Percentiles rank a stretch among this genome's conserved stretches.
These are phyloP conservation scores for Lithocarpus polystachyus DNA, from an alignment of 306 rosid genomes.

Conservation along the genomic window DNA sequence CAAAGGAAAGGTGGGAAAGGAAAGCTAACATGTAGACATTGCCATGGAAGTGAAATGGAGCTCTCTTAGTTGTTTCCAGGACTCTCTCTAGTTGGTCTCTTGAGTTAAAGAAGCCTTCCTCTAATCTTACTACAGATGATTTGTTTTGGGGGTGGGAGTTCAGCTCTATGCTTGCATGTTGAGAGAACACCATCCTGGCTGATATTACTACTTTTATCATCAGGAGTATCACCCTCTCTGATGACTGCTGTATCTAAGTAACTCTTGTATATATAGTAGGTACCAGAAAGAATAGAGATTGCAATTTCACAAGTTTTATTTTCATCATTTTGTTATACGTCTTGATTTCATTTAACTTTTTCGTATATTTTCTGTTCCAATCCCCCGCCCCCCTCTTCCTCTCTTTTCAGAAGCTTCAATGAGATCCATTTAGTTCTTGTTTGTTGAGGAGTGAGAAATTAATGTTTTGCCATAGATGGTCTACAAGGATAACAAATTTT, in stretches of 20 bases:
- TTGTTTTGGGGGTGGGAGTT: background rate
- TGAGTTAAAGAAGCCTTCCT: background rate
- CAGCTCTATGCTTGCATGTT: background rate
- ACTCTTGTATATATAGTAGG: background rate
- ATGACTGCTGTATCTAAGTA: background rate
- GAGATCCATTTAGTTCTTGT: too few species aligned
- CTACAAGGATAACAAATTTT: too few species aligned
- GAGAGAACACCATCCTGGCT: conserved; percentile 1
- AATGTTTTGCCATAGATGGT: too few species aligned
- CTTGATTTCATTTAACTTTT: too few species aligned
- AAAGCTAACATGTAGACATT: conserved; percentile 76
- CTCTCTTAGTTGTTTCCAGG: background rate
- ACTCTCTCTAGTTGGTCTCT: background rate
- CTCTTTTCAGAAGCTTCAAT: too few species aligned
- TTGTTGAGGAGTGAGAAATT: too few species aligned
- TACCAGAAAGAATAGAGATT: background rate
- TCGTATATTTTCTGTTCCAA: too few species aligned
- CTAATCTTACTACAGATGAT: background rate
- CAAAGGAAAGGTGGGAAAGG: conserved; percentile 87
- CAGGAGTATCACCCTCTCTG: background rate
- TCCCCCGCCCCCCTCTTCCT: too few species aligned
- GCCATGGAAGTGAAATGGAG: conserved; percentile 3
- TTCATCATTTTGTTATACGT: background rate
- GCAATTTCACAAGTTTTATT: background rate
- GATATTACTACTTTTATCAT: background rate